Evolutionary conservation across 345 rosid species (phyloP).

Genomic region (thale cress (Arabidopsis thaliana)): DNA sequence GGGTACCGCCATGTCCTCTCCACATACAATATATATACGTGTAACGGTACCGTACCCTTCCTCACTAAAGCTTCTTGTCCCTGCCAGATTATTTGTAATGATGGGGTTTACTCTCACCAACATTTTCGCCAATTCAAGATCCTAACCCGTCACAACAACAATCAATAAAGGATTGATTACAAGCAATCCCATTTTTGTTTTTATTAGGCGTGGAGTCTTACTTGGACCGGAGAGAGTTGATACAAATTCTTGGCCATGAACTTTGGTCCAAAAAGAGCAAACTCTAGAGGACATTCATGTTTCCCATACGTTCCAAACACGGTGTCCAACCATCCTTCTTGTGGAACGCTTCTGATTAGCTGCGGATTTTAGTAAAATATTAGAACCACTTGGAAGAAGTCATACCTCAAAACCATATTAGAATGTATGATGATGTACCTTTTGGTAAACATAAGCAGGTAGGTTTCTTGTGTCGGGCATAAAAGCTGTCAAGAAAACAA

Average conservation of each 20-base stretch:
- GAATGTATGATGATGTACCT: not conserved
- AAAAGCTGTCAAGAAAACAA: constrained; percentile 32
- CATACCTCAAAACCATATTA: not conserved
- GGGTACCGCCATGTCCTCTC: constrained; percentile 16
- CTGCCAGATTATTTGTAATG: constrained; percentile 35
- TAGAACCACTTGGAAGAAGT: not conserved
- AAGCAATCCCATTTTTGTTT: not conserved
- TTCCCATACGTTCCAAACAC: constrained; percentile 7
- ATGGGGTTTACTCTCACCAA: constrained; percentile 46
- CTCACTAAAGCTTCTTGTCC: constrained; percentile 34
- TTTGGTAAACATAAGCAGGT: constrained; percentile 33
- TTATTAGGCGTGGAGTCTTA: not conserved
- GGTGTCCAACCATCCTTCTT: constrained; percentile 10
- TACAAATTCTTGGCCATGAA: not conserved
- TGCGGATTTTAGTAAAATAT: not conserved
- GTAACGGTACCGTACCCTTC: constrained; percentile 34
- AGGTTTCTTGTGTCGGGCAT: constrained; percentile 43
- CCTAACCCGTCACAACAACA: constrained; percentile 24
- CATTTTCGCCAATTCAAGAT: constrained; percentile 44
- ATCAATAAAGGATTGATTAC: not conserved
- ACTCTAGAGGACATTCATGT: constrained; percentile 6
- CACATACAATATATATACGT: constrained; percentile 37
- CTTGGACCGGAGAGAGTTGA: constrained; percentile 22
- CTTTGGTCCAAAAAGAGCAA: constrained; percentile 17
- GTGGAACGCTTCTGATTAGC: not conserved